Evolutionary conservation across 2,329 filamentous ascomycete species (phyloP).

Genomic region (Fusarium sp.): DNA sequence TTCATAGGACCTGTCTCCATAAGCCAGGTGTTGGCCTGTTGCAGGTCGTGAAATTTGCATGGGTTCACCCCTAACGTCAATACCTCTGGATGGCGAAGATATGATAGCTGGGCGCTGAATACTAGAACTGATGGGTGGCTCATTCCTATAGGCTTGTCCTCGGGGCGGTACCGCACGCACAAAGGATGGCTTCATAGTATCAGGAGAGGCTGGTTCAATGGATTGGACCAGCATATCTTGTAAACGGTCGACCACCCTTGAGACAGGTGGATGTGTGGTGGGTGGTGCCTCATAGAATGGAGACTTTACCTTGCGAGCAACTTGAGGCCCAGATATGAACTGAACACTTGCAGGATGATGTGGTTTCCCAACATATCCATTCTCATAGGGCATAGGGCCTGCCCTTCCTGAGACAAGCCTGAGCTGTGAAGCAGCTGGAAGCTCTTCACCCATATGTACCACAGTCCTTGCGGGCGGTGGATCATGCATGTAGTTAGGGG

Average conservation of each 20-base stretch:
- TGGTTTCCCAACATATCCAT: slow-evolving; percentile 50
- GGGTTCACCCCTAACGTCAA: slow-evolving; percentile 35
- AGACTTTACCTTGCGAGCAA: slow-evolving; percentile 50
- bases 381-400: slow-evolving; percentile 46
- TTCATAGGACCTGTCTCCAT: slow-evolving; percentile 28
- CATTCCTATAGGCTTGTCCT: slow-evolving; percentile 42
- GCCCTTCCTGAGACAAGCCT: slow-evolving; percentile 38
- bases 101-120: slow-evolving; percentile 43
- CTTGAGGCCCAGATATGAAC: slow-evolving; percentile 34
- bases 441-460: slow-evolving; percentile 27
- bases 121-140: slow-evolving; percentile 34
- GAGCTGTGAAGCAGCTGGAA: slow-evolving; percentile 39
- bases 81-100: slow-evolving; percentile 40
- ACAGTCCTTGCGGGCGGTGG: slow-evolving; percentile 19
- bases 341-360: slow-evolving; percentile 38
- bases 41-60: slow-evolving; percentile 31
- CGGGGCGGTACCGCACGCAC: slow-evolving; percentile 53
- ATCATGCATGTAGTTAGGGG: slow-evolving; percentile 25
- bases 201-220: slow-evolving; percentile 61
- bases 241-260: slow-evolving; percentile 37
- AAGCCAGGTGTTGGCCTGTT: slow-evolving; percentile 30
- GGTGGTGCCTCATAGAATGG: slow-evolving; percentile 40
- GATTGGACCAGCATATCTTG: slow-evolving; percentile 64
- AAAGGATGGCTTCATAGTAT: slow-evolving; percentile 54
- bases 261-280: slow-evolving; percentile 40